Base-by-base conservation (phyloP, 345 rosid species). In the Ceriops zippeliana region DNA sequence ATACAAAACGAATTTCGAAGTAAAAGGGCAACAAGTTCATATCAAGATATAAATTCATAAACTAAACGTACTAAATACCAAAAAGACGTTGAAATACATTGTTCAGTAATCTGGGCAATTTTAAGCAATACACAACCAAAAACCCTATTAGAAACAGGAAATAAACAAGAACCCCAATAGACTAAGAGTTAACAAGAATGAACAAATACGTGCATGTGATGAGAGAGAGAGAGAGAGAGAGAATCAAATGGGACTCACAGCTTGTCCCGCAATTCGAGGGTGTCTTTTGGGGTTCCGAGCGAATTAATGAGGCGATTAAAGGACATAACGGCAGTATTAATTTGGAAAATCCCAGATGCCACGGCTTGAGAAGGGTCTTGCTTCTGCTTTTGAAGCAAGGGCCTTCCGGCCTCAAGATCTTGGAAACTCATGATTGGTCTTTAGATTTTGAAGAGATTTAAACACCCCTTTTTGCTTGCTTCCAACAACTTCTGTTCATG, bases 251-350 rank as follows among this genome's bases (percentile, higher is more conserved):
- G 58, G 27, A n/a, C 58, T 38, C 20, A 88, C 92, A 90, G 81
- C 71, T 87, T 89, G 2, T 86, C 87, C 19, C 91, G 89, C 61
- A 87, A 73, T 19, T 86, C 80, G 70, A 80, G 72, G 65, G 97
- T 90, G 71, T 90, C 97, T 53, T 83, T 90, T 4, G 88, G 83
- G 61, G 95, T 87, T 37, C 92, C 92, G 24, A 90, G 86, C 37
- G 90, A 82, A 80, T 82, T 81, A 70, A 89, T 87, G 74, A 89
- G 97, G 26, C 89, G 95, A 68, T 74, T 74, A 74, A 89, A 87
- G 71, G 86, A 78, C 69, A 79, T 80, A 37, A 90, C 79, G 42
- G 92, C 90, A 3, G 90, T 90, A 76, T 85, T 83, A 62, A 87
- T 83, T 78, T 84, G 83, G 81, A 90, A 90, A 57, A 90, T 83